Conservation (phyloP, 805 yeast genomes). For the Kodamaea kaohsiungensis region DNA sequence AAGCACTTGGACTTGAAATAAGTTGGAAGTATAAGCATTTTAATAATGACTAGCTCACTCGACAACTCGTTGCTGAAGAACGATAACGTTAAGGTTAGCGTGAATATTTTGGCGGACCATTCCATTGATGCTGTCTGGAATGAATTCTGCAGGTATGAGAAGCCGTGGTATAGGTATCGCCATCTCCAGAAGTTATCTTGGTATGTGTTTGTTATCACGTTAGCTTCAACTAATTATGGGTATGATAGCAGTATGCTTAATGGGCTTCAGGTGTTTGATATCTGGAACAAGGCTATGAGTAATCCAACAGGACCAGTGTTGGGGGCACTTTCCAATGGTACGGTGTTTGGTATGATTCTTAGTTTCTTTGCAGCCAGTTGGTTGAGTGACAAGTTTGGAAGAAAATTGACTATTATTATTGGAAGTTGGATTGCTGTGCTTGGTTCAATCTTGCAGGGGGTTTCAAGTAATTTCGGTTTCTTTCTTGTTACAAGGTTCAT, state of each 20-base stretch:
- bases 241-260: conserved; percentile 42
- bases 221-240: conserved; percentile 45
- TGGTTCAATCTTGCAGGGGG: conserved; percentile 43
- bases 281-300: conserved; percentile 41
- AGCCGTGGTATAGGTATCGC: neutral
- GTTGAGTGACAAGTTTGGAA: conserved; percentile 39
- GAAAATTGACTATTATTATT: conserved; percentile 30
- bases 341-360: conserved; percentile 38
- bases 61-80: neutral
- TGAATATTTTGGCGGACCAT: neutral
- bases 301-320: conserved; percentile 19
- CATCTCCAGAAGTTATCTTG: neutral
- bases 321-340: conserved; percentile 23
- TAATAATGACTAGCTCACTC: neutral
- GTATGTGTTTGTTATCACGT: conserved; percentile 38
- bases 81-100: neutral
- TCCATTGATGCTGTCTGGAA: neutral
- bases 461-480: conserved; percentile 31
- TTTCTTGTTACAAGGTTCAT: conserved; percentile 49
- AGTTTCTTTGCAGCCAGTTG: conserved; percentile 28
- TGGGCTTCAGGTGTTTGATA: conserved; percentile 46
- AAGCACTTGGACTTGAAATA: neutral
- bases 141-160: neutral
- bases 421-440: conserved; percentile 28
- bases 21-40: neutral